Percentiles rank a stretch among this genome's conserved stretches.
phyloP scores from a whole-genome alignment of 768 basidiomycete species.

The Xerocomellus intermedius region DNA sequence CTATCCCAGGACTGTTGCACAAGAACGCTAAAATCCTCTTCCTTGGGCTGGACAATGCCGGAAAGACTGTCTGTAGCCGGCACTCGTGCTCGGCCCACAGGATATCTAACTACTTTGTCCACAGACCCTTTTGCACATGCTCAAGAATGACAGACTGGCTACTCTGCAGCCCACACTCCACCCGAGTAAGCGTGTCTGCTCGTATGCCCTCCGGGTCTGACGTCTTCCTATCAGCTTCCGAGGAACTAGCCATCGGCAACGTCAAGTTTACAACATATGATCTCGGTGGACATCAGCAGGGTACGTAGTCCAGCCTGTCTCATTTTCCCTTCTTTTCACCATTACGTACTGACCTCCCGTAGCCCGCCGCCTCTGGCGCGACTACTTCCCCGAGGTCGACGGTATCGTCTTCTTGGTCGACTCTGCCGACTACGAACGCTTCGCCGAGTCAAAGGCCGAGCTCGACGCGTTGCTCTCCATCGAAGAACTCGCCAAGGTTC shows the following conservation, averaged over 20 bases:
- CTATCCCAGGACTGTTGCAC: conserved; percentile 72
- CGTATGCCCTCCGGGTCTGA: conserved; percentile 1
- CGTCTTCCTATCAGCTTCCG: conserved; percentile 66
- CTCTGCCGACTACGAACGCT: conserved; percentile 94
- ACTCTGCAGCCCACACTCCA: conserved; percentile 98
- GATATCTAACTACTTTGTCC: conserved; percentile 3
- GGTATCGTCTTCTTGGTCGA: conserved; percentile 99
- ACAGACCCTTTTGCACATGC: conserved; percentile 95
- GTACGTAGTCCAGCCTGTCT: conserved; percentile 39
- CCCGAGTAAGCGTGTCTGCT: conserved; percentile 66
- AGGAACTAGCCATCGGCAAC: conserved; percentile 97
- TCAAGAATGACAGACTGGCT: conserved; percentile 98
- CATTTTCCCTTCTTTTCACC: not conserved
- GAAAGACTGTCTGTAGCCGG: conserved; percentile 79
- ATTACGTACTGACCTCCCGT: not conserved
- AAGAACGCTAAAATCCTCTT: conserved; percentile 99
- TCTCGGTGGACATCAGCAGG: conserved; percentile 96
- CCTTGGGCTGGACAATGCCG: conserved; percentile 97
- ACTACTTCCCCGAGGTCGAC: conserved; percentile 99
- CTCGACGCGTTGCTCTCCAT: conserved; percentile 94
- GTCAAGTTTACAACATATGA: conserved; percentile 99
- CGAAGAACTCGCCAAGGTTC: conserved; percentile 92
- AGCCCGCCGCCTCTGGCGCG: conserved; percentile 98
- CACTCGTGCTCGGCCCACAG: not conserved
- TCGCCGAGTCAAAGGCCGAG: conserved; percentile 95